Conservation (phyloP, 208 protist genomes). For the Leishmania mexicana region DNA sequence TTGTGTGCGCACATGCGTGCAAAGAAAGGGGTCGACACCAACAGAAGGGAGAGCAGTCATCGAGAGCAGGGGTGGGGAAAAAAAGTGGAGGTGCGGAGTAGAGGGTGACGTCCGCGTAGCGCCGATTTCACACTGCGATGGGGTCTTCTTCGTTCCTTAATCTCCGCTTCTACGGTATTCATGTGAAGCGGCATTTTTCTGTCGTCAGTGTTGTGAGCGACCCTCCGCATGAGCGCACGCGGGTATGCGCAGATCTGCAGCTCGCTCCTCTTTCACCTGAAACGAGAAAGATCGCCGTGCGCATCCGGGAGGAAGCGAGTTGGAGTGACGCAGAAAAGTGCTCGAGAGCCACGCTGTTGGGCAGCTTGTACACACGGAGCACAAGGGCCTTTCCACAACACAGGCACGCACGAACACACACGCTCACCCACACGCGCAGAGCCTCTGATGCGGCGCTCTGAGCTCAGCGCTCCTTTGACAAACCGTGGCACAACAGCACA, state of each 20-base stretch:
- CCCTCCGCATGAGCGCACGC: neutral
- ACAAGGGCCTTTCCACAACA: slow-evolving; percentile 4
- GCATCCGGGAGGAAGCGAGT: neutral
- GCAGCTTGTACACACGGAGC: neutral
- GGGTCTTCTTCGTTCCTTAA: neutral
- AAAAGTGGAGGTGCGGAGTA: neutral
- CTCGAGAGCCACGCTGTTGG: neutral
- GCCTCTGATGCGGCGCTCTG: neutral
- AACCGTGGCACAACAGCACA: neutral
- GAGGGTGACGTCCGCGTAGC: neutral
- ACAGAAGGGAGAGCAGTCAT: neutral
- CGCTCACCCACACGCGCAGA: neutral
- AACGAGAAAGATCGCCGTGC: neutral
- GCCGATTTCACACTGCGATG: neutral
- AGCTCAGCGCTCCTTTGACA: neutral
- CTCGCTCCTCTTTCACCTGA: neutral
- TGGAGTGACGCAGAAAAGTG: neutral
- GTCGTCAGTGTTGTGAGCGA: neutral
- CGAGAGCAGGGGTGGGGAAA: neutral
- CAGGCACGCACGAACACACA: neutral
- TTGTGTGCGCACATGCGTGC: neutral
- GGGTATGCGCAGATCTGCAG: neutral
- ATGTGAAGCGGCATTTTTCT: neutral
- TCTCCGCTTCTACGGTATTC: neutral
- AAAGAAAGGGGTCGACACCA: neutral